Evolutionary conservation across 225 moss, liverwort and hornwort species (phyloP), one percentile per base, ranked within the genome.

Genomic region (Rhytidiadelphus loreus): DNA sequence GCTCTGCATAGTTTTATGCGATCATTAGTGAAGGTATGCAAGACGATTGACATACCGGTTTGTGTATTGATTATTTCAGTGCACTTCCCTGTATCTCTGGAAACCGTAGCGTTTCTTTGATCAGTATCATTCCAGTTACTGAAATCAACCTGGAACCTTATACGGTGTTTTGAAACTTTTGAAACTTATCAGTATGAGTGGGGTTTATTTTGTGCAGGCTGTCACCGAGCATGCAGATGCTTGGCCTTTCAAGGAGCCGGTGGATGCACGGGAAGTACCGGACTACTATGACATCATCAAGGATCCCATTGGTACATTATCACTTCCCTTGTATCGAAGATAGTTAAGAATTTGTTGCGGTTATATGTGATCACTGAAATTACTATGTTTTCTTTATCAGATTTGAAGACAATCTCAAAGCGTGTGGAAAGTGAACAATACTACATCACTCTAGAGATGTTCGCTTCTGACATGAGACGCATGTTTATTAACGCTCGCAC

Each of bases 231-330:
- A 99, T 90, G 58, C 94, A 62, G 99, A 99, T 91, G 93, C 99
- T 55, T 99, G 97, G 99, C 99, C 99, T 79, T 99, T 99, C 87
- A 97, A 97, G 88, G 99, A 99, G 76, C 99, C 99, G 37, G 99
- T 99, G 71, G 99, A 99, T 95, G 95, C 96, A 46, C 96, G 99
- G 44, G 99, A 99, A 91, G 99, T 97, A 48, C 96, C 97, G 58
- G 97, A 97, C 84, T 99, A 97, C 85, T 99, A 99, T 87, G 97
- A 99, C 63, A 96, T 99, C 63, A 99, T 99, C 88, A 99, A 97
- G 90, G 97, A 99, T 89, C 97, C 99, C 73, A 96, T 99, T 69
- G 98, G 98, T 97, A 92, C 57, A 57, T 41, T 68, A 61, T 73
- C 88, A 78, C 30, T 81, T 53, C 79, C 73, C 43, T 86, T 16